phyloP scores from a whole-genome alignment of 2,329 filamentous ascomycete genomes.

The Colletotrichum chrysophilum region DNA sequence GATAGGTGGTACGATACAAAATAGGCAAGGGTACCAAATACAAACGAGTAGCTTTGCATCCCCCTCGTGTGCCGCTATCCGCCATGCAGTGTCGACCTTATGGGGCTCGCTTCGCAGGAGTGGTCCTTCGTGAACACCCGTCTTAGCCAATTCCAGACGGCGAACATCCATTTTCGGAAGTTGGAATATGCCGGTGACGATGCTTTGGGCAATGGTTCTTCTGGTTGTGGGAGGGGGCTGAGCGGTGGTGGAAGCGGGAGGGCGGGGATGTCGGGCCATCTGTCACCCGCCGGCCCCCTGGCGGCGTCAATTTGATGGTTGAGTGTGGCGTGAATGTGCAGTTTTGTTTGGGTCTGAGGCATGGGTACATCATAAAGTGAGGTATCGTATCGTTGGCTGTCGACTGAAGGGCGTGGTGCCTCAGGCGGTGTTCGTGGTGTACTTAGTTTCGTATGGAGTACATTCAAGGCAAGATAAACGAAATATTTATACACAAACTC shows the following conservation, averaged over 20 bases:
- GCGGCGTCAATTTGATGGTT: neutral
- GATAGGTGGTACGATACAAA: neutral
- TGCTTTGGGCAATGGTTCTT: neutral
- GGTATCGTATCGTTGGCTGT: neutral
- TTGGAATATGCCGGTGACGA: neutral
- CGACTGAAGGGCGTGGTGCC: neutral
- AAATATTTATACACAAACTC: neutral
- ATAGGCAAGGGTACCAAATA: neutral
- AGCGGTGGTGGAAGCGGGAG: constrained; percentile 3
- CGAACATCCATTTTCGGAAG: neutral
- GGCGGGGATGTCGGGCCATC: constrained; percentile 7
- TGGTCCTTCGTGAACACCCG: neutral
- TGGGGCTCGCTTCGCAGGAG: neutral
- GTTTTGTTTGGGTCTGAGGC: neutral
- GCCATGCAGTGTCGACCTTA: neutral
- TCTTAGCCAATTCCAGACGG: neutral
- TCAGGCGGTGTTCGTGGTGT: neutral
- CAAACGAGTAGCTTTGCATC: neutral
- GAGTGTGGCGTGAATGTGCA: neutral
- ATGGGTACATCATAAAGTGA: neutral
- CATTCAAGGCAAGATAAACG: neutral
- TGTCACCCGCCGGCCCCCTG: neutral
- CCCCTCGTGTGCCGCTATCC: neutral
- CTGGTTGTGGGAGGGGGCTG: neutral
- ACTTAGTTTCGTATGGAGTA: neutral